Evolutionary conservation across 805 yeast genomes (phyloP), one percentile per base, ranked within the genome.

Genomic region (Candida tibetensis): DNA sequence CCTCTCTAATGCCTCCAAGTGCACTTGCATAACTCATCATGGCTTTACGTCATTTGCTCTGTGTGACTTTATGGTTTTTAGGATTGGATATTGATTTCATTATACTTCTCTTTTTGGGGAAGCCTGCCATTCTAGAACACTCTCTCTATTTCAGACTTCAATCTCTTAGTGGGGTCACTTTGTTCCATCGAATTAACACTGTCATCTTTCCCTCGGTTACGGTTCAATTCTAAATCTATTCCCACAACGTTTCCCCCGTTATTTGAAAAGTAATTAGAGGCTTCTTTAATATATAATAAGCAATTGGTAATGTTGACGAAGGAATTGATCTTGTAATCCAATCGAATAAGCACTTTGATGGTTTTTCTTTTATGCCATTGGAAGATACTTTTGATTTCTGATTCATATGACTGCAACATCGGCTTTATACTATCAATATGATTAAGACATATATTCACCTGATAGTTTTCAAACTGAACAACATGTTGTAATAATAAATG

Each of bases 171-270:
- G 9, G 25, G 25, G 10, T 21, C 25, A 10, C 9, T 10, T 10
- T 7, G 9, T 10, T 21, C 25, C 9, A 10, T 10, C 7, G 25
- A 7, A 21, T 10, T 7, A 7, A 10, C 9, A 7, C 25, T 21
- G 25, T 21, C 10, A 10, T 21, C 25, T 7, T 10, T 21, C 9
- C 25, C 25, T 7, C 25, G 25, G 9, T 21, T 21, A 10, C 25
- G 25, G 25, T 29, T 29, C 32, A 29, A 29, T 7, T 29, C 17
- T 5, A 29, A 15, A n/a, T 29, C 32, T 4, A 29, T 29, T n/a
- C 16, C 17, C 10, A 29, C 32, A 15, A 14, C 6, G 16, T 29
- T 29, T 8, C 12, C 18, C 9, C 25, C 25, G 17, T 29, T n/a
- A 6, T 16, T n/a, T 8, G n/a, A n/a, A 15, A 29, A 29, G 18